Conservation (phyloP, 495 filamentous ascomycete genomes). For the Evernia prunastri region DNA sequence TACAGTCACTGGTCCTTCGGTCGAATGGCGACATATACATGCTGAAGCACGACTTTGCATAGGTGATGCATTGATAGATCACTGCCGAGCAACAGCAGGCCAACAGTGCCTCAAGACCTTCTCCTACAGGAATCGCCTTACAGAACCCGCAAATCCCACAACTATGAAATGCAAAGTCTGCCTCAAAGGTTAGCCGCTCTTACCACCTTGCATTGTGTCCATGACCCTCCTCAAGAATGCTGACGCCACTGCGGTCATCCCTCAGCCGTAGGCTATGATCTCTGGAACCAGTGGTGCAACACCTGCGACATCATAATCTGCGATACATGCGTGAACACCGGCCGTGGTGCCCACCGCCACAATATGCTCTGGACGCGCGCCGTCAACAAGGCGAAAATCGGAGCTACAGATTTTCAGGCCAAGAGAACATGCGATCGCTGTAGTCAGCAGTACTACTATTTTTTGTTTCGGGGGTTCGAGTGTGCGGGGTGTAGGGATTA, state of each 20-base stretch:
- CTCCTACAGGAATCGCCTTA: not conserved
- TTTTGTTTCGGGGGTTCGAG: conserved; percentile 3
- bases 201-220: no score
- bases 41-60: not conserved
- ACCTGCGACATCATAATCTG: not conserved
- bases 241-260: not conserved
- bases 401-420: no score
- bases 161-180: conserved; percentile 7
- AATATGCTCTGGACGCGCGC: not conserved
- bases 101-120: conserved; percentile 5
- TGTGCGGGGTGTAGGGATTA: conserved; percentile 1
- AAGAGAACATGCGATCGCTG: conserved; percentile 14
- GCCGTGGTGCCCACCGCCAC: conserved; percentile 4
- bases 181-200: not conserved
- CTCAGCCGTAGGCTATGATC: not conserved
- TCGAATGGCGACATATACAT: not conserved
- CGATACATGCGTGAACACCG: not conserved
- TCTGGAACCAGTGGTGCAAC: conserved; percentile 7
- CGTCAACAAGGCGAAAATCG: not conserved
- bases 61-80: conserved; percentile 2
- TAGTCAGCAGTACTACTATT: not conserved
- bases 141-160: not conserved
- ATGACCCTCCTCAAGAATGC: not conserved
- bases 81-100: not conserved
- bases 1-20: not conserved